These are phyloP conservation scores for Medicago lupulina DNA, from an alignment of 306 rosid genomes.

Conservation along the genomic window DNA sequence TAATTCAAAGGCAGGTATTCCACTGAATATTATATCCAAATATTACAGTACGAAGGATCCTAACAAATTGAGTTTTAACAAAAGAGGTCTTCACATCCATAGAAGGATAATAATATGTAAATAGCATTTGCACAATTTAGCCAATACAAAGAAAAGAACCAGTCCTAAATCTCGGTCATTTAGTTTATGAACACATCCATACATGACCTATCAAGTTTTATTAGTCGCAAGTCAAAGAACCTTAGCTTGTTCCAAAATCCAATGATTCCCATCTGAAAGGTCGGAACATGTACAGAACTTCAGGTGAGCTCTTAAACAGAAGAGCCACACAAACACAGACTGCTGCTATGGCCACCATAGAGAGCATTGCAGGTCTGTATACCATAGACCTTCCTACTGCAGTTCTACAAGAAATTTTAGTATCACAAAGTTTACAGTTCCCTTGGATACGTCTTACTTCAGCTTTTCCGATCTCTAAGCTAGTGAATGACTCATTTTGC, in stretches of 20 bases:
- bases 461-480: slow-evolving; percentile 65
- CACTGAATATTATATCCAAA: slow-evolving; percentile 25
- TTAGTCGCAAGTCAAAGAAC: slow-evolving; percentile 41
- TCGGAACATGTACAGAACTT: slow-evolving; percentile 78
- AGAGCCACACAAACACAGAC: slow-evolving; percentile 97
- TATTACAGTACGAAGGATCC: slow-evolving; percentile 24
- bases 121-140: slow-evolving; percentile 44
- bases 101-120: slow-evolving; percentile 37
- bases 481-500: slow-evolving; percentile 47
- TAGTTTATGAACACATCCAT: slow-evolving; percentile 45
- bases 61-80: slow-evolving; percentile 15
- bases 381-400: slow-evolving; percentile 62
- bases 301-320: slow-evolving; percentile 89
- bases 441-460: slow-evolving; percentile 43
- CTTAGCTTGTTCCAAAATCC: slow-evolving; percentile 80
- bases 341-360: slow-evolving; percentile 90
- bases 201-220: slow-evolving; percentile 43
- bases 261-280: slow-evolving; percentile 94
- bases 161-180: slow-evolving; percentile 49
- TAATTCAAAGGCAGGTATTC: slow-evolving; percentile 29
- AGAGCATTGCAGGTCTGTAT: slow-evolving; percentile 90
- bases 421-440: slow-evolving; percentile 66
- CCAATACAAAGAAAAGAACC: slow-evolving; percentile 41
- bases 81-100: slow-evolving; percentile 29
- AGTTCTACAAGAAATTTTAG: slow-evolving; percentile 57